Conservation (phyloP, 352 stramenopile genomes). For the Aphanomyces stellatus region DNA sequence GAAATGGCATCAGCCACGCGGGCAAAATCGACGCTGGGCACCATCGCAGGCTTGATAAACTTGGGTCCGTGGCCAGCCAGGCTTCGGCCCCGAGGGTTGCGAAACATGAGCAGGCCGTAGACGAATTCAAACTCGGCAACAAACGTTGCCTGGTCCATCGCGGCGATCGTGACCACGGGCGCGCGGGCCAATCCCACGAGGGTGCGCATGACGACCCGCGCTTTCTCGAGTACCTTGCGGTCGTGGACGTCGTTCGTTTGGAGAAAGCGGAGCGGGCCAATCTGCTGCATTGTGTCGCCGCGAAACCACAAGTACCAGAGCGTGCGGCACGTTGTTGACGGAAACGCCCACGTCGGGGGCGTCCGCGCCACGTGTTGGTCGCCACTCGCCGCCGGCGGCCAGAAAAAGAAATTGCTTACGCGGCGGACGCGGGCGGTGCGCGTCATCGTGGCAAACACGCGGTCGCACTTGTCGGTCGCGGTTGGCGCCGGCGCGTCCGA, state of each 20-base stretch:
- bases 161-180: neutral
- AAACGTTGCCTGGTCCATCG: neutral
- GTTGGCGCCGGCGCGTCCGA: too few relatives aligned
- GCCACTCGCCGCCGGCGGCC: neutral
- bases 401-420: neutral
- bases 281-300: neutral
- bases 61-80: neutral
- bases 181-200: neutral
- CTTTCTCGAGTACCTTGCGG: neutral
- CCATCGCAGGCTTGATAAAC: too few relatives aligned
- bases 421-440: too few relatives aligned
- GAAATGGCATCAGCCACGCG: too few relatives aligned
- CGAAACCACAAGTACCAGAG: neutral
- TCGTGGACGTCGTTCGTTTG: neutral
- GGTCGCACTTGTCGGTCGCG: too few relatives aligned
- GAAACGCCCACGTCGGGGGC: neutral
- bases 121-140: neutral
- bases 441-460: too few relatives aligned
- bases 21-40: too few relatives aligned
- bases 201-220: neutral
- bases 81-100: neutral
- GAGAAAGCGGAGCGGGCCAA: neutral
- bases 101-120: neutral
- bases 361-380: too few relatives aligned
- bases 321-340: neutral